phyloP scores from a whole-genome alignment of 1,284 basidiomycete species.

The Apiotrichum siamense region DNA sequence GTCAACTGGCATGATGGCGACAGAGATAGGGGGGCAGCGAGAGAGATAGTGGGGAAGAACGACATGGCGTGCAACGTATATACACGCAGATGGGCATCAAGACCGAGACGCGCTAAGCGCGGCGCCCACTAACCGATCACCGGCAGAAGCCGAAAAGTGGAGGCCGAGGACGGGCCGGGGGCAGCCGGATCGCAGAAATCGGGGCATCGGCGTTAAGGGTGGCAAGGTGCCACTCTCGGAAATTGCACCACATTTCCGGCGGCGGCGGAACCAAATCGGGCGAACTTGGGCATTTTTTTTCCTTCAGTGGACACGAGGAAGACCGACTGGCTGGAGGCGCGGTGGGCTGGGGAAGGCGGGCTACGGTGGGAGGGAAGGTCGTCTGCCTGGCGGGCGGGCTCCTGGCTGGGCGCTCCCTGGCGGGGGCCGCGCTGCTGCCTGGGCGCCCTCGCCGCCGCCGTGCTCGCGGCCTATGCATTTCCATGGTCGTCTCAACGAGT shows the following conservation, averaged over 20 bases:
- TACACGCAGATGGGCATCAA: too few species aligned
- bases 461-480: background rate
- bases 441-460: background rate
- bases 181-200: background rate
- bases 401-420: background rate
- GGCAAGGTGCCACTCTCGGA: background rate
- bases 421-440: background rate
- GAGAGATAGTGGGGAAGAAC: background rate
- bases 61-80: background rate
- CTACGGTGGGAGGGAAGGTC: too few species aligned
- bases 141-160: background rate
- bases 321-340: too few species aligned
- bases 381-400: too few species aligned
- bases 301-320: too few species aligned
- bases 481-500: constrained; percentile 1
- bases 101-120: too few species aligned
- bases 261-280: background rate
- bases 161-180: background rate
- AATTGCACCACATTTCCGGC: background rate
- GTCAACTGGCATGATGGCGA: constrained; percentile 35
- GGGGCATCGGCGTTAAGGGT: background rate
- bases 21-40: background rate
- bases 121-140: too few species aligned
- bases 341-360: too few species aligned
- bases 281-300: background rate